These are phyloP conservation scores for Aspergillus sp. DNA, from an alignment of 2,329 filamentous ascomycete species.

Conservation along the genomic window DNA sequence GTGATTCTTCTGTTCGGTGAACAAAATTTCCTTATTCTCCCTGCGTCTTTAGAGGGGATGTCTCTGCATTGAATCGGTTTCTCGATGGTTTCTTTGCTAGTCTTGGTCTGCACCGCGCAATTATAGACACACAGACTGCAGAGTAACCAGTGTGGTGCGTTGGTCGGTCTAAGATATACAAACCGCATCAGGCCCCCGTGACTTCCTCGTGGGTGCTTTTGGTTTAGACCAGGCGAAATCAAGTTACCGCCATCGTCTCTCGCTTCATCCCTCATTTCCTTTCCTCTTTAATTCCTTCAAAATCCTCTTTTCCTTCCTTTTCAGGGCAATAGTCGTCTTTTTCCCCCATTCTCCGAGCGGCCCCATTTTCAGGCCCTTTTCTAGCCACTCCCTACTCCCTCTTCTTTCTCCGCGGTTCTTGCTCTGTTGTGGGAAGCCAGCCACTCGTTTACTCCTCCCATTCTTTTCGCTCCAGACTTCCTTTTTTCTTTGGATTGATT, in stretches of 20 bases:
- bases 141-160: neutral
- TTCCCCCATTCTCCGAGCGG: neutral
- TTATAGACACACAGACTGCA: neutral
- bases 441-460: slow-evolving; percentile 5
- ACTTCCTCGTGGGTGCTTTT: neutral
- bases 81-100: neutral
- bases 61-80: neutral
- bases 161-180: neutral
- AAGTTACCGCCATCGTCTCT: slow-evolving; percentile 10
- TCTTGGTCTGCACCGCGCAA: neutral
- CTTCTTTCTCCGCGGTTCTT: slow-evolving; percentile 1
- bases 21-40: neutral
- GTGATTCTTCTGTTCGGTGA: neutral
- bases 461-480: slow-evolving; percentile 3
- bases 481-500: neutral
- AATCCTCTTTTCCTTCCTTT: slow-evolving; percentile 7
- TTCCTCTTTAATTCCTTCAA: slow-evolving; percentile 10
- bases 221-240: neutral
- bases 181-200: neutral
- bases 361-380: neutral
- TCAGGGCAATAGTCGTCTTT: neutral
- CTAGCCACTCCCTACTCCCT: neutral
- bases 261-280: slow-evolving; percentile 13
- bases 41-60: neutral
- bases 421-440: slow-evolving; percentile 1